Evolutionary conservation across 2,329 filamentous ascomycete species (phyloP).

Genomic region (Ceratocystis cubensis): DNA sequence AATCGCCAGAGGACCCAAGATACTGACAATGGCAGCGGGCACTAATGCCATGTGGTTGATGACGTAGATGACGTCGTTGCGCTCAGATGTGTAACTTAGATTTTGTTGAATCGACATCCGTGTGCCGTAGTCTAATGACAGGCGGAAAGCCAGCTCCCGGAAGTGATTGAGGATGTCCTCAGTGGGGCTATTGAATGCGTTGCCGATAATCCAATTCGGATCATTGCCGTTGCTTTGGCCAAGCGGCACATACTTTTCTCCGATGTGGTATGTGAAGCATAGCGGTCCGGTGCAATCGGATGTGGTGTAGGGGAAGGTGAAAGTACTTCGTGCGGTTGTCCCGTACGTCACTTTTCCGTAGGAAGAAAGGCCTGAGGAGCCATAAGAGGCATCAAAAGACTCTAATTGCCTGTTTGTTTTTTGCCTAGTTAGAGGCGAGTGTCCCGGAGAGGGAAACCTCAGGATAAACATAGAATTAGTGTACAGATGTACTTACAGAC

Average conservation of each 20-base stretch:
- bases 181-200: not conserved
- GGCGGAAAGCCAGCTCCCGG: not conserved
- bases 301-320: not conserved
- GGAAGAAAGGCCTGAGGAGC: not conserved
- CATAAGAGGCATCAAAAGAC: not conserved
- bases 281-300: not conserved
- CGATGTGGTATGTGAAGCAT: not conserved
- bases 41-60: not conserved
- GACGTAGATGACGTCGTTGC: not conserved
- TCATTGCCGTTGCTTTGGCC: not conserved
- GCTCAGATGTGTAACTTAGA: not conserved
- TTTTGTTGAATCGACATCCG: not conserved
- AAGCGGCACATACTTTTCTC: not conserved
- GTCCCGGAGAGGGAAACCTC: not conserved
- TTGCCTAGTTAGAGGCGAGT: not conserved
- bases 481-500: not conserved
- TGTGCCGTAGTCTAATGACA: not conserved
- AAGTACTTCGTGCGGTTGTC: not conserved
- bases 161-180: not conserved
- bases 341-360: not conserved
- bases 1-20: not conserved
- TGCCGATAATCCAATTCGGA: not conserved
- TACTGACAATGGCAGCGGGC: not conserved
- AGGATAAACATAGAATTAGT: not conserved
- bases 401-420: not conserved